Evolutionary conservation across 2,329 filamentous ascomycete genomes (phyloP).

Genomic region (Kalmusia sp.): DNA sequence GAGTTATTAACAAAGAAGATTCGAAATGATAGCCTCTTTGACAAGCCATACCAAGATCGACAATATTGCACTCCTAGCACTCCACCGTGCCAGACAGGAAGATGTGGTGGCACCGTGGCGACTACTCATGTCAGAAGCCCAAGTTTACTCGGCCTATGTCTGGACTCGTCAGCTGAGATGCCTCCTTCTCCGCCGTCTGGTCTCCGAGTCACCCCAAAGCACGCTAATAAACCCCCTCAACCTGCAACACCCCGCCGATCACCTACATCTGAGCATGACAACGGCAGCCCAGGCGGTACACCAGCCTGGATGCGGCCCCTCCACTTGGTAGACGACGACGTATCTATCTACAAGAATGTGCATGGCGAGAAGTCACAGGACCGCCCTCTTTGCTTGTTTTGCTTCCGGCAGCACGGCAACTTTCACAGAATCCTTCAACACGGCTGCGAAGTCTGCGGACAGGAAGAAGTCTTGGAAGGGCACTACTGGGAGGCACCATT

Average conservation of each 20-base stretch:
- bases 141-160: background rate
- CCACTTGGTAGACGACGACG: constrained; percentile 35
- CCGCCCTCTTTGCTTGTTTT: constrained; percentile 33
- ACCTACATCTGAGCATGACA: constrained; percentile 5
- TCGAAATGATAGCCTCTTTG: constrained; percentile 12
- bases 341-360: constrained; percentile 32
- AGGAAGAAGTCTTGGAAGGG: constrained; percentile 30
- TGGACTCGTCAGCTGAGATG: background rate
- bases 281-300: constrained; percentile 17
- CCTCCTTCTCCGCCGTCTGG: background rate
- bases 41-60: background rate
- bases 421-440: constrained; percentile 29
- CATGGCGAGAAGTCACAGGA: constrained; percentile 32
- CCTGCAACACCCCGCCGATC: constrained; percentile 4
- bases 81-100: constrained; percentile 6
- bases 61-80: background rate
- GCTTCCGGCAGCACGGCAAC: constrained; percentile 33
- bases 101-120: constrained; percentile 4
- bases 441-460: constrained; percentile 38
- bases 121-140: background rate
- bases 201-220: background rate
- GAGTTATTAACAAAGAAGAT: constrained; percentile 18
- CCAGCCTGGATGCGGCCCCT: constrained; percentile 33
- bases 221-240: background rate
- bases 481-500: constrained; percentile 34